Base-by-base conservation (phyloP, 805 yeast species). In the Ogataea chonburiensis region DNA sequence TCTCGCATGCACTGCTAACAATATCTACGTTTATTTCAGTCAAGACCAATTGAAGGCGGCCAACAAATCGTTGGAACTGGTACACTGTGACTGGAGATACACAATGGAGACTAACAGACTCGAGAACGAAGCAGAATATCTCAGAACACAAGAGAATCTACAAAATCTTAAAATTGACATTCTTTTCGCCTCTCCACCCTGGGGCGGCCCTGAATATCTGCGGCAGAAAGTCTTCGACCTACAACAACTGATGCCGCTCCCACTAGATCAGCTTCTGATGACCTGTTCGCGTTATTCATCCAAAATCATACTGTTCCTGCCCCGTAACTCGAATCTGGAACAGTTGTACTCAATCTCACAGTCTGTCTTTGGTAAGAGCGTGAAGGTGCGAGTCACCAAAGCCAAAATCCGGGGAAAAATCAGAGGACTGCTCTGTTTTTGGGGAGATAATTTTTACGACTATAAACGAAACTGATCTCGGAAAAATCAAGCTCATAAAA, bases 131-230 rank as follows among this genome's bases (percentile, higher is more conserved):
- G 43, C 28, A 0, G 45, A 32, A n/a, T 40, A 39, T 15, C 12
- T 14, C 11, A 38, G 30, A 17, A 46, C 54, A 1, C 35, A 32
- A 8, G 24, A 23, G 6, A 39, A 46, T 22, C 14, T 43, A 7
- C 23, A 41, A 12, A 13, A 31, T 6, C 37, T 49, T 11, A 55
- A 58, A 6, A 37, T 74, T 24, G 83, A 77, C 46, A 65, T 79
- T 33, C 67, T 77, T 7, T 85, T 82, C 60, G 71, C 77, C n/a
- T 81, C 91, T 1, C 94, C 94, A 1, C 94, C 94, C 0, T 86
- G 94, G 95, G 94, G 93, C 21, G 95, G 95, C 0, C 83, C 86
- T 0, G 54, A 60, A 2, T 86, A 85, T 56, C 60, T 63, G 31
- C 45, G 58, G n/a, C 55, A 56, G 0, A 51, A 60, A 11, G 43